Evolutionary conservation across 2,329 filamentous ascomycete genomes (phyloP).

Genomic region (Botrytis elliptica): DNA sequence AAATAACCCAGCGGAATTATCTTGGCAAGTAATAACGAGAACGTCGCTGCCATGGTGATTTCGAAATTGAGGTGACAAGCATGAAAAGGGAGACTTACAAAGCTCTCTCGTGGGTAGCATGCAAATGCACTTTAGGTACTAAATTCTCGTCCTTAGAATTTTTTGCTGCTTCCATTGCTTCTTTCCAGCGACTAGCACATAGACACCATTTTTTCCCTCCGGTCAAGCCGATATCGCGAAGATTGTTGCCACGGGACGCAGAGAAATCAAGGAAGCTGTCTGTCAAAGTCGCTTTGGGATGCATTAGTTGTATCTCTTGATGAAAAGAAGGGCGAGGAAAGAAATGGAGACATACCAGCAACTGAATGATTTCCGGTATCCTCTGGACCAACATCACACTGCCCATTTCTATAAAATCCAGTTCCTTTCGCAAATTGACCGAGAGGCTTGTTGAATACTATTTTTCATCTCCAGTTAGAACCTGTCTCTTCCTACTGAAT

Average conservation of each 20-base stretch:
- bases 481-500: background rate
- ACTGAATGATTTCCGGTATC: conserved; percentile 61
- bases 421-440: conserved; percentile 56
- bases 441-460: conserved; percentile 59
- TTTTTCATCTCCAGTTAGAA: background rate
- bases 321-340: no score
- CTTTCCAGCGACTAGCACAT: conserved; percentile 58
- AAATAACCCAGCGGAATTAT: background rate
- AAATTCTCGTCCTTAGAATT: conserved; percentile 20
- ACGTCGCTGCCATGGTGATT: background rate
- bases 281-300: conserved; percentile 48
- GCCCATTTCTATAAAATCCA: conserved; percentile 60
- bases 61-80: background rate
- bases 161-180: conserved; percentile 44
- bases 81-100: conserved; percentile 32
- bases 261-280: conserved; percentile 62
- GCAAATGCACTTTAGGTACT: conserved; percentile 40
- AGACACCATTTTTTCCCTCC: conserved; percentile 63
- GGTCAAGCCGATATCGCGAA: conserved; percentile 53
- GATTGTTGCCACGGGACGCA: conserved; percentile 57
- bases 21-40: no score
- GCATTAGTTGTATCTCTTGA: background rate
- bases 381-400: conserved; percentile 52
- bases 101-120: conserved; percentile 41
- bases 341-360: conserved; percentile 40